phyloP scores from a whole-genome alignment of 2,329 filamentous ascomycete species.

The Fusarium albidum region DNA sequence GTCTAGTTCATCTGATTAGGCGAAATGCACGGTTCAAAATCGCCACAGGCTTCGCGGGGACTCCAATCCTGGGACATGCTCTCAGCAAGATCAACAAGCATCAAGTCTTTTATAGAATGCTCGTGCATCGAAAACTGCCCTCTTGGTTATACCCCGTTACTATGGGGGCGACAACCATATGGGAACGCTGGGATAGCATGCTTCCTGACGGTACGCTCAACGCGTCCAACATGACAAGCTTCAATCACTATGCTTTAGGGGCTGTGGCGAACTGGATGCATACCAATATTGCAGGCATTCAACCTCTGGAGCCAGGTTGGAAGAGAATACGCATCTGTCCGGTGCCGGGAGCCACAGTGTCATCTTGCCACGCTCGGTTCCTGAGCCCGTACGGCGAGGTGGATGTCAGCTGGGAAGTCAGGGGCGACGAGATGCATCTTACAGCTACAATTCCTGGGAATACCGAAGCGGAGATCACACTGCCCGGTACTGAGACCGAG shows the following conservation, averaged over 20 bases:
- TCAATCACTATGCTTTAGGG: conserved; percentile 53
- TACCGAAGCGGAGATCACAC: no score
- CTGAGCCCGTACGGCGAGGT: no score
- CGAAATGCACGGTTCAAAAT: conserved; percentile 27
- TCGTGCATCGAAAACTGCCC: conserved; percentile 45
- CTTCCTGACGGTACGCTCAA: conserved; percentile 49
- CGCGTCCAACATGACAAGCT: conserved; percentile 51
- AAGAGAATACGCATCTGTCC: conserved; percentile 14
- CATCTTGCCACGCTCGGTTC: no score
- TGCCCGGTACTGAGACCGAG: no score
- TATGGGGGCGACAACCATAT: conserved; percentile 52
- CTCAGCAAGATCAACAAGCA: conserved; percentile 22
- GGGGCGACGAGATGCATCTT: no score
- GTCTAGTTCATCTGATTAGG: conserved; percentile 26
- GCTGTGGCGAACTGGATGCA: conserved; percentile 51
- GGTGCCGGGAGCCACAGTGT: no score
- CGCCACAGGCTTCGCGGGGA: conserved; percentile 48
- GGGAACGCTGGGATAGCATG: conserved; percentile 54
- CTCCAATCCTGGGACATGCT: conserved; percentile 43
- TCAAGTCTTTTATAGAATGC: conserved; percentile 47
- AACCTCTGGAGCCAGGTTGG: conserved; percentile 36
- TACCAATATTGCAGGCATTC: conserved; percentile 34
- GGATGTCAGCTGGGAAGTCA: no score
- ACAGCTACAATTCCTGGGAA: no score
- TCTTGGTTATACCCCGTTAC: conserved; percentile 50